phyloP scores from a whole-genome alignment of 2,329 filamentous ascomycete species.

The Myriosclerotinia duriaeana region DNA sequence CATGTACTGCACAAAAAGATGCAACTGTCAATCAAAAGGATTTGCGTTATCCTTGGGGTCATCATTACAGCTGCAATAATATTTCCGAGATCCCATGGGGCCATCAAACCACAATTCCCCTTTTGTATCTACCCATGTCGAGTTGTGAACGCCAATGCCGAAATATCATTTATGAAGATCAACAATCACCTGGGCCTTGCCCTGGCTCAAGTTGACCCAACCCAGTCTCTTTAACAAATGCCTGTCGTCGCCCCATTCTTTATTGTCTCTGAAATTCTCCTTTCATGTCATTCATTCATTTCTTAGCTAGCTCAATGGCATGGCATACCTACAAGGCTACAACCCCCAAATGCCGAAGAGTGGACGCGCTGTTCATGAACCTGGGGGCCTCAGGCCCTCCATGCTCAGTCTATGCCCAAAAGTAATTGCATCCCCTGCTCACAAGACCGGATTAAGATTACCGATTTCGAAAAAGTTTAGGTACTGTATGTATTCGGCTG shows the following conservation, averaged over 20 bases:
- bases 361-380: slow-evolving; percentile 12
- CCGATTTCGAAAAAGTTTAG: background rate
- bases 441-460: slow-evolving; percentile 6
- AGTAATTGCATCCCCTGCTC: slow-evolving; percentile 1
- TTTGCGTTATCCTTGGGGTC: slow-evolving; percentile 12
- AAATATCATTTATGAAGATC: slow-evolving; percentile 15
- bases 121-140: slow-evolving; percentile 3
- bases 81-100: background rate
- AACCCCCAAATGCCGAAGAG: slow-evolving; percentile 12
- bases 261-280: background rate
- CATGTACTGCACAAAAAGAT: background rate
- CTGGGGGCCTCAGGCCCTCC: slow-evolving; percentile 5
- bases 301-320: background rate
- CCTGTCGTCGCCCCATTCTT: slow-evolving; percentile 14
- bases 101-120: slow-evolving; percentile 12
- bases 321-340: background rate
- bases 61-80: slow-evolving; percentile 3
- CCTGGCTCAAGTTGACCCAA: background rate
- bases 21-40: slow-evolving; percentile 6
- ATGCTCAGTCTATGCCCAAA: background rate
- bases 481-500: background rate
- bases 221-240: background rate
- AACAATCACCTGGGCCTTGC: background rate
- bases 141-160: slow-evolving; percentile 4
- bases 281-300: slow-evolving; percentile 7